phyloP scores from a whole-genome alignment of 2,329 filamentous ascomycete species.

The Fusarium denticulatum region DNA sequence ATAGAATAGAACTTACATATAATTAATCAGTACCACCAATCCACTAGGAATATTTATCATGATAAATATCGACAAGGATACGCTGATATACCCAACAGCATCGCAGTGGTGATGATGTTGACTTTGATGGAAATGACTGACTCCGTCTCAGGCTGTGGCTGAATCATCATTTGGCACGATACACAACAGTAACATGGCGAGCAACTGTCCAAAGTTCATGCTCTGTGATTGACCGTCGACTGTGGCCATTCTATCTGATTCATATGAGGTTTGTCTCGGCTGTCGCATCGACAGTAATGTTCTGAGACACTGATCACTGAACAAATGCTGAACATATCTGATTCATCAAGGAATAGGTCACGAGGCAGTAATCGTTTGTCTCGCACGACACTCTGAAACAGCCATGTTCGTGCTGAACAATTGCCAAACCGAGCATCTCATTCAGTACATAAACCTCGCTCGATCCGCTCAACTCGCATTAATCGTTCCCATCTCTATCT shows the following conservation, averaged over 20 bases:
- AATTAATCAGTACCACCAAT: too few relatives aligned
- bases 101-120: fast-evolving
- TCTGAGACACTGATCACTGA: background rate
- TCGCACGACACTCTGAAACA: fast-evolving
- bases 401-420: fast-evolving
- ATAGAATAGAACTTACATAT: too few relatives aligned
- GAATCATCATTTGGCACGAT: fast-evolving
- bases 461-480: background rate
- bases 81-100: fast-evolving
- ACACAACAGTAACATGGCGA: too few relatives aligned
- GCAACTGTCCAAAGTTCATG: fast-evolving
- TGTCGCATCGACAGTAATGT: fast-evolving
- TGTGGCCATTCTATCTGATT: fast-evolving
- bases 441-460: background rate
- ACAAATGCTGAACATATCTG: too few relatives aligned
- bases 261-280: background rate
- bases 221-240: fast-evolving
- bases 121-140: fast-evolving
- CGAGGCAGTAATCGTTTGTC: too few relatives aligned
- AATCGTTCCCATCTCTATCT: background rate
- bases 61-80: too few relatives aligned
- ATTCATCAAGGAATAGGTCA: background rate
- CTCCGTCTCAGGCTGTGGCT: background rate
- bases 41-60: too few relatives aligned
- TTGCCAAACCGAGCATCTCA: fast-evolving